Evolutionary conservation across 1,284 basidiomycete genomes (phyloP).

Genomic region (Pyrrhoderma lamaoense): DNA sequence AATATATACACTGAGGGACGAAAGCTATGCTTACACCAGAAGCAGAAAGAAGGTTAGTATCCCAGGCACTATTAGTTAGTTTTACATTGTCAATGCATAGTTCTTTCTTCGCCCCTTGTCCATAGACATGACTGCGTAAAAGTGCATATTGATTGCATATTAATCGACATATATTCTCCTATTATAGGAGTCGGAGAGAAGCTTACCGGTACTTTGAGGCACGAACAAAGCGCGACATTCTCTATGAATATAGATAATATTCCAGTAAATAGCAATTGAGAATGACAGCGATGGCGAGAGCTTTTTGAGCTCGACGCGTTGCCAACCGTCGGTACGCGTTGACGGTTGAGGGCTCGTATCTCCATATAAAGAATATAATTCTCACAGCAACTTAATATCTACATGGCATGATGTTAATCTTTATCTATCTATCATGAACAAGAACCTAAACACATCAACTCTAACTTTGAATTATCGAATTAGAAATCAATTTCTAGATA

Average conservation of each 20-base stretch:
- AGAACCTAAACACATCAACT: no score
- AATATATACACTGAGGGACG: constrained; percentile 1
- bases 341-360: no score
- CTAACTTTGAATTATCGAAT: no score
- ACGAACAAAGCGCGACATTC: constrained; percentile 51
- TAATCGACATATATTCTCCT: not conserved
- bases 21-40: constrained; percentile 54
- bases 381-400: no score
- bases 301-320: no score
- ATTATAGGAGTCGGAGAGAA: not conserved
- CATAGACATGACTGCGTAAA: constrained; percentile 78
- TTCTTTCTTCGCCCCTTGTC: constrained; percentile 78
- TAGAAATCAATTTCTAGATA: no score
- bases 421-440: no score
- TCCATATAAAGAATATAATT: no score
- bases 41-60: constrained; percentile 91
- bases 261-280: no score
- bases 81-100: constrained; percentile 87
- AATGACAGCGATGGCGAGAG: no score
- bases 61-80: constrained; percentile 86
- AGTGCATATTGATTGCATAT: not conserved
- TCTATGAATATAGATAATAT: not conserved
- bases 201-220: constrained; percentile 50
- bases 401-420: no score
- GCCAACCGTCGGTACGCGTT: no score